Evolutionary conservation across 2,329 filamentous ascomycete species (phyloP).

Genomic region (Diaporthe longicolla): DNA sequence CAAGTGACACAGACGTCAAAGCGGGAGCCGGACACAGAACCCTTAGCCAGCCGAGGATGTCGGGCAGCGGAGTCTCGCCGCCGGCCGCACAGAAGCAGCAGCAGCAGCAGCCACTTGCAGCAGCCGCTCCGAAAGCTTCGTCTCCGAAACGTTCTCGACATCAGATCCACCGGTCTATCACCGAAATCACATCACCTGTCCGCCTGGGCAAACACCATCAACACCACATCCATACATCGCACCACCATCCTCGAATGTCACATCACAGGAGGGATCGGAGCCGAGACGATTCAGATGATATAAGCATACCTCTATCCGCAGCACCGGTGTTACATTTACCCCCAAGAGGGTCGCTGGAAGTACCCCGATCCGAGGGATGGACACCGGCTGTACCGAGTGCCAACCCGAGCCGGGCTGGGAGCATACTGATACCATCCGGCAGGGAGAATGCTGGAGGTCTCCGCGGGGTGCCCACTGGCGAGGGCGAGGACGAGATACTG

Average conservation of each 20-base stretch:
- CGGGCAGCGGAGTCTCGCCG: slow-evolving; percentile 34
- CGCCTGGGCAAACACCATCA: slow-evolving; percentile 57
- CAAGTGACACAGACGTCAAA: not conserved
- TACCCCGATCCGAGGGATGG: slow-evolving; percentile 60
- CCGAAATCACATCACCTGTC: slow-evolving; percentile 65
- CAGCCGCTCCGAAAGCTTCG: slow-evolving; percentile 45
- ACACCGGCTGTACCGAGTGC: slow-evolving; percentile 59
- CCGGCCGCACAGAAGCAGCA: slow-evolving; percentile 26
- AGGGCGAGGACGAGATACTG: slow-evolving; percentile 56
- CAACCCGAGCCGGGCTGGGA: slow-evolving; percentile 60
- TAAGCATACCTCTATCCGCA: slow-evolving; percentile 46
- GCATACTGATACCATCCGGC: slow-evolving; percentile 53
- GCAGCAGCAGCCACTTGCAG: slow-evolving; percentile 3
- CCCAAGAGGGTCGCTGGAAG: slow-evolving; percentile 59
- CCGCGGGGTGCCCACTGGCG: slow-evolving; percentile 38
- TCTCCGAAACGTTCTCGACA: slow-evolving; percentile 60
- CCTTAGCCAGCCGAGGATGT: slow-evolving; percentile 34
- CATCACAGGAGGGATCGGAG: slow-evolving; percentile 52
- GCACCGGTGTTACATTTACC: slow-evolving; percentile 47
- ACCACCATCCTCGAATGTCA: slow-evolving; percentile 49
- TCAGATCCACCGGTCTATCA: slow-evolving; percentile 69
- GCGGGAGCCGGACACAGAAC: slow-evolving; percentile 10
- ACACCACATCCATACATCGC: slow-evolving; percentile 53
- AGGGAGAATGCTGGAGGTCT: slow-evolving; percentile 44
- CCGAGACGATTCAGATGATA: slow-evolving; percentile 51